Evolutionary conservation across 2,329 filamentous ascomycete genomes (phyloP), one percentile per base, ranked within the genome.

Genomic region (Fusarium humuli): DNA sequence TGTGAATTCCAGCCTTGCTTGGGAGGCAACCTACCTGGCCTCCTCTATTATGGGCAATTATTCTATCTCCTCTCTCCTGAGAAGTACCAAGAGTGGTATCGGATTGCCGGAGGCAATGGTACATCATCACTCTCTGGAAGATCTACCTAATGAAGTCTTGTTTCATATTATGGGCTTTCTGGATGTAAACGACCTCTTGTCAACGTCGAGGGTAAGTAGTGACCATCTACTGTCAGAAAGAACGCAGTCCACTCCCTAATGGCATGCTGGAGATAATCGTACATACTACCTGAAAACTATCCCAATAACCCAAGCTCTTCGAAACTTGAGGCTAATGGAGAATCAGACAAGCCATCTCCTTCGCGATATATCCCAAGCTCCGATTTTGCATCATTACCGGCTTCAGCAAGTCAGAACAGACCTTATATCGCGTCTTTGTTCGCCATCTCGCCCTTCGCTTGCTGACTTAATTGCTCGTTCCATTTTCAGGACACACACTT

Each of bases 401-500:
- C 85, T 92, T 22, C 88, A 85, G 52, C 84, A 82, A 68, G 86
- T 84, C 37, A 87, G 88, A 37, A 73, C 81, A 34, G 78, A 83
- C 6, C 85, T 93, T 6, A 83, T 85, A 7, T 84, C 85, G 18
- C 81, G 88, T 32, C 83, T 93, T 13, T 81, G 82, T 10, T 86
- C 86, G 8, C 85, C 88, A 7, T 84, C 82, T 29, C 85, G 89
- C 10, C 88, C 90, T 4, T 85, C 87, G 6, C 82, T 90, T 3
- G 79, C 87, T 40, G 87, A 91, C 59, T 88, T 92, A 16, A 88
- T 90, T 55, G 79, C 83, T 23, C 86, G 89, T 42, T 86, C 83
- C 77, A 92, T 93, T 75, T 91, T 92, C 79, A 79, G 92, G 44
- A 91, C 90, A 42, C 83, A 86, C 57, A 92, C 89, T 16, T 87